Evolutionary conservation across 202 grass and related monocot species (phyloP), one percentile per base, ranked within the genome.

Genomic region (Carex sylvatica): DNA sequence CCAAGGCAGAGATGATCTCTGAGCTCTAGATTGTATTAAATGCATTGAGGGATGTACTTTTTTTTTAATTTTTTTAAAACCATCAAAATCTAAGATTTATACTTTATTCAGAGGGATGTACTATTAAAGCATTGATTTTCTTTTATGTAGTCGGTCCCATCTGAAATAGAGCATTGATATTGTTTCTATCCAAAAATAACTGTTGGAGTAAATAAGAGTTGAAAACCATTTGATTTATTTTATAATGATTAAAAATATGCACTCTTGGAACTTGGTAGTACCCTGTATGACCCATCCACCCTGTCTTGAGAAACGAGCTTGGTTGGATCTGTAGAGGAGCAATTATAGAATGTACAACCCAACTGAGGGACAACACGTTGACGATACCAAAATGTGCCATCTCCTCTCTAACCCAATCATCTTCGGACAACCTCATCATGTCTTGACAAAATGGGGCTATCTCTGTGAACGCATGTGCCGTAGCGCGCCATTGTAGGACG

Each of bases 401-500:
- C 46, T 46, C 30, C 59, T 9, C 11, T 35, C 18, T 53, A 47
- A 68, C 18, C 78, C 79, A 82, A 67, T 81, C 23, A 67, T 51
- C 7, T 16, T 1, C 23, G 53, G 79, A 81, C 60, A 81, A 65
- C 9, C 78, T 61, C 67, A 66, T 82, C 24, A 82, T 52, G 7
- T 26, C 3, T 26, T 82, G 79, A 68, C 60, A 82, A 81, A 81
- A 65, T 68, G 61, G 79, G 61, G 60, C 40, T 82, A 51, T 65
- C 18, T 9, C 61, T 82, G 79, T 15, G 14, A 53, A 7, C 40
- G 79, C 79, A 82, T 82, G 79, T 82, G 79, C 79, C 60, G 10
- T 28, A 52, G 44, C 61, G 79, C 61, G 79, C 62, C 44, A 82
- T 82, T 53, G 79, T n/a, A 82, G 79, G 79, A 82, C 51, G 52